phyloP scores from a whole-genome alignment of 2,329 filamentous ascomycete species.

The Amylocarpus encephaloides region DNA sequence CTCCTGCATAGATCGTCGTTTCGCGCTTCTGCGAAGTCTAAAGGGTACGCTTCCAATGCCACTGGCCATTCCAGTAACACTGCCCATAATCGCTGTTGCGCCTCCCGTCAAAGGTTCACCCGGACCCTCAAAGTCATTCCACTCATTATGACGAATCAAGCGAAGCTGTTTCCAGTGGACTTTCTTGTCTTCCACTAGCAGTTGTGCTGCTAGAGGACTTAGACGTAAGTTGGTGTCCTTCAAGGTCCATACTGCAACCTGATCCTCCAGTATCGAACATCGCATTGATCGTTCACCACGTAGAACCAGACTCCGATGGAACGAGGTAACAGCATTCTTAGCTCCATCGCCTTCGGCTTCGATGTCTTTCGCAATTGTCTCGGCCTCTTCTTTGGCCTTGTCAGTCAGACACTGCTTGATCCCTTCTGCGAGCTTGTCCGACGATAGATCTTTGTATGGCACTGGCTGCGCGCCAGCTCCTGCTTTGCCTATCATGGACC shows the following conservation, averaged over 20 bases:
- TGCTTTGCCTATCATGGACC: conserved; percentile 57
- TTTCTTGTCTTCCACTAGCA: conserved; percentile 55
- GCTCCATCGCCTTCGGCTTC: conserved; percentile 60
- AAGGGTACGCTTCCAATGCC: conserved; percentile 60
- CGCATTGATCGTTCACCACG: conserved; percentile 49
- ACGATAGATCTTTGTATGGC: conserved; percentile 60
- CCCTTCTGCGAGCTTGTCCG: conserved; percentile 60
- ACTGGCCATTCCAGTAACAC: conserved; percentile 51
- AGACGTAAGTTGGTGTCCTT: conserved; percentile 55
- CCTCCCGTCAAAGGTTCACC: conserved; percentile 66
- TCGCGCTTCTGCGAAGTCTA: conserved; percentile 51
- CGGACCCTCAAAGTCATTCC: conserved; percentile 72
- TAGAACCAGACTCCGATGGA: conserved; percentile 55
- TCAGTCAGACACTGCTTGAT: conserved; percentile 62
- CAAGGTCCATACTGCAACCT: conserved; percentile 59
- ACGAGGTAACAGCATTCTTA: conserved; percentile 60
- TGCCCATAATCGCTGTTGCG: conserved; percentile 54
- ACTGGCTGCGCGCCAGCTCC: conserved; percentile 61
- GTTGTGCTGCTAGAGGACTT: conserved; percentile 57
- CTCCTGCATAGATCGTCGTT: conserved; percentile 46
- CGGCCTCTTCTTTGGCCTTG: conserved; percentile 51
- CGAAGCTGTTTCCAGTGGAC: conserved; percentile 57
- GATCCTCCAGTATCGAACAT: conserved; percentile 58
- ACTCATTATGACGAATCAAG: conserved; percentile 61
- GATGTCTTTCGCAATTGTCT: conserved; percentile 55